phyloP scores from a whole-genome alignment of 2,329 filamentous ascomycete species.

The Camillea tinctor region DNA sequence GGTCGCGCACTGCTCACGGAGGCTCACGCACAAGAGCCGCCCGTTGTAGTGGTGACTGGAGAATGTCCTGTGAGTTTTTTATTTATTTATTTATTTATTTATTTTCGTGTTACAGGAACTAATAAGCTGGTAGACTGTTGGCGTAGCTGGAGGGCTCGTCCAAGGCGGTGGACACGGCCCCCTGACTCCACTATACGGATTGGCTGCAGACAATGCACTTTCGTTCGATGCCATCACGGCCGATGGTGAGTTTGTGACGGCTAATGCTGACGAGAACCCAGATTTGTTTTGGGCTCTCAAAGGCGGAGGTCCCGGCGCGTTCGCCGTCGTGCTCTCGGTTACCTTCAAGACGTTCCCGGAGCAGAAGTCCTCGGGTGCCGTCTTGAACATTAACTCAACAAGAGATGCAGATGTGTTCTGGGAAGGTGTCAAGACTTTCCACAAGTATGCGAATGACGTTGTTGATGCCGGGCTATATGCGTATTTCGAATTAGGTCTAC shows the following conservation, averaged over 20 bases:
- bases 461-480: conserved; percentile 43
- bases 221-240: conserved; percentile 46
- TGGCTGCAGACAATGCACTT: conserved; percentile 48
- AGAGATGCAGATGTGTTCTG: conserved; percentile 43
- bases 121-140: conserved; percentile 45
- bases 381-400: conserved; percentile 39
- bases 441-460: conserved; percentile 40
- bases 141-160: conserved; percentile 58
- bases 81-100: too few relatives aligned
- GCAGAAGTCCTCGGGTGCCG: conserved; percentile 40
- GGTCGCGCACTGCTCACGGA: conserved; percentile 43
- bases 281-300: conserved; percentile 59
- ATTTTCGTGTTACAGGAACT: too few relatives aligned
- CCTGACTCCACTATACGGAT: conserved; percentile 38
- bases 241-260: conserved; percentile 42
- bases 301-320: conserved; percentile 53
- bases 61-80: conserved; percentile 48
- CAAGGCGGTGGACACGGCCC: conserved; percentile 55
- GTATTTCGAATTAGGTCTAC: conserved; percentile 43
- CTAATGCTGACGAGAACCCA: conserved; percentile 42
- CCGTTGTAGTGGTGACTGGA: conserved; percentile 48
- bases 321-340: conserved; percentile 50
- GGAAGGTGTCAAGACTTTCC: conserved; percentile 47
- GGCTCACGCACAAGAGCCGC: conserved; percentile 38
- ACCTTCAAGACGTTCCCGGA: conserved; percentile 53